Conservation (phyloP, 345 rosid genomes). For the Hypericum perforatum region DNA sequence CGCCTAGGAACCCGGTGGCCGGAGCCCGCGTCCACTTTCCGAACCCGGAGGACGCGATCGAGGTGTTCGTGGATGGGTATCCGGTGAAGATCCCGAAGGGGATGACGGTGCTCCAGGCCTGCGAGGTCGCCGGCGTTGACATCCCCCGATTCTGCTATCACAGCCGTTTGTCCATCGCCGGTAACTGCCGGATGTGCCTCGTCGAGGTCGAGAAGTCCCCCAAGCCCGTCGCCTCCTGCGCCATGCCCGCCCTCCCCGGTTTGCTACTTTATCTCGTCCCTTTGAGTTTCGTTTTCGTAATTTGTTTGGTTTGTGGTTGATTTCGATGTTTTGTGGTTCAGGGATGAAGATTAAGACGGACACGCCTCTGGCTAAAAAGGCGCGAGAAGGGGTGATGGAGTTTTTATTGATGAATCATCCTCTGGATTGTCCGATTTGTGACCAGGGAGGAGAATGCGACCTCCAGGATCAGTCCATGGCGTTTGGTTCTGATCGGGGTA, state of each 20-base stretch:
- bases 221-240: slow-evolving; percentile 97
- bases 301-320: not conserved
- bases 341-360: slow-evolving; percentile 99
- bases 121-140: slow-evolving; percentile 98
- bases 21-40: slow-evolving; percentile 81
- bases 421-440: slow-evolving; percentile 94
- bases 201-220: slow-evolving; percentile 99
- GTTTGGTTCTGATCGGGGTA: slow-evolving; percentile 95
- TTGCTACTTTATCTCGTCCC: slow-evolving; percentile 4
- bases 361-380: slow-evolving; percentile 91
- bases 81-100: slow-evolving; percentile 97
- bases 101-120: slow-evolving; percentile 90
- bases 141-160: slow-evolving; percentile 96
- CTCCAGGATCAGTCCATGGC: slow-evolving; percentile 99
- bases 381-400: slow-evolving; percentile 98
- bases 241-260: slow-evolving; percentile 99
- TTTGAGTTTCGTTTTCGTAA: not conserved
- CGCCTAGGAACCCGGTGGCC: slow-evolving; percentile 54
- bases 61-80: slow-evolving; percentile 87
- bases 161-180: slow-evolving; percentile 86
- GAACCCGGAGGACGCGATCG: slow-evolving; percentile 90
- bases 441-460: slow-evolving; percentile 99
- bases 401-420: slow-evolving; percentile 97
- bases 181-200: slow-evolving; percentile 97
- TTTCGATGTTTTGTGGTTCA: slow-evolving; percentile 9